phyloP scores from a whole-genome alignment of 2,329 filamentous ascomycete species.

The Diaporthe amygdali region DNA sequence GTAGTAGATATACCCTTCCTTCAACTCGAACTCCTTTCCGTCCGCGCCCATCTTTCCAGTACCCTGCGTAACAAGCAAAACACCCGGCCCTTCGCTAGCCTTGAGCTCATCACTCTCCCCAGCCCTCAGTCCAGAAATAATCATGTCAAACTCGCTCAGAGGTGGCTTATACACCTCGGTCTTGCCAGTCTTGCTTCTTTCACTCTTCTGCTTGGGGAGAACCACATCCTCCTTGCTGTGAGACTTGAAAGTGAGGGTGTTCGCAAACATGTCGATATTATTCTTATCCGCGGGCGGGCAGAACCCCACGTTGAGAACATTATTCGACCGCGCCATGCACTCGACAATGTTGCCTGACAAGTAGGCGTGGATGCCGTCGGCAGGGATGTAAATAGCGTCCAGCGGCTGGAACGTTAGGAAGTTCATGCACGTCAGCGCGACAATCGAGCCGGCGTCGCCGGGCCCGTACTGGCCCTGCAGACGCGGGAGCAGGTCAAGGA shows the following conservation, averaged over 20 bases:
- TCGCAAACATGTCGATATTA: constrained; percentile 66
- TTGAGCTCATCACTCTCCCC: constrained; percentile 65
- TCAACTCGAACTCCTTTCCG: constrained; percentile 56
- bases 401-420: constrained; percentile 69
- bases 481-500: constrained; percentile 68
- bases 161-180: constrained; percentile 70
- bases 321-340: constrained; percentile 79
- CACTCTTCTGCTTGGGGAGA: constrained; percentile 53
- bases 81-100: constrained; percentile 63
- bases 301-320: constrained; percentile 77
- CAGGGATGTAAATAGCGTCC: constrained; percentile 72
- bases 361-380: constrained; percentile 77
- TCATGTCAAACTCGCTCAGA: constrained; percentile 74
- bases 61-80: constrained; percentile 67
- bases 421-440: constrained; percentile 78
- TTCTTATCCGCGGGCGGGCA: constrained; percentile 71
- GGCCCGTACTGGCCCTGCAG: constrained; percentile 68
- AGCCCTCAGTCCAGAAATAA: constrained; percentile 60
- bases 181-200: constrained; percentile 61
- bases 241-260: constrained; percentile 67
- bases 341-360: constrained; percentile 77
- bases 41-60: constrained; percentile 60
- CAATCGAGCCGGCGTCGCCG: constrained; percentile 69
- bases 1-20: constrained; percentile 70
- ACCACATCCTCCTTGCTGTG: constrained; percentile 62